Conservation (phyloP, 1,139 yeast species). For the Diutina sp. region DNA sequence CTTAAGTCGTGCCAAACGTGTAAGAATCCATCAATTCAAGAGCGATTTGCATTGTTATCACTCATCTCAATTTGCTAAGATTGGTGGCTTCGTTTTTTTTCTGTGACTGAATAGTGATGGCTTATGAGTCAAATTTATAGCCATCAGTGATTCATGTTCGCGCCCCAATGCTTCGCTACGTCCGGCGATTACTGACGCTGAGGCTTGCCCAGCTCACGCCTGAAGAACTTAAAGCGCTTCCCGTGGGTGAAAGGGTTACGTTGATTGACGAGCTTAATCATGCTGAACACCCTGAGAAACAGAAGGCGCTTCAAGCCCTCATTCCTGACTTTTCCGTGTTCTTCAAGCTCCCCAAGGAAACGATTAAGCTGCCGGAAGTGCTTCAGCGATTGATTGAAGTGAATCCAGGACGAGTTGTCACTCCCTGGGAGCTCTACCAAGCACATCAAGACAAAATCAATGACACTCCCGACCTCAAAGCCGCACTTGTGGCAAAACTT, state of each 20-base stretch:
- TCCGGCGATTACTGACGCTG: neutral
- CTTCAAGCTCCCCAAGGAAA: neutral
- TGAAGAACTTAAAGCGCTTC: neutral
- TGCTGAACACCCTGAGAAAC: neutral
- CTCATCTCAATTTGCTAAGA: no score
- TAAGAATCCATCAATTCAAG: no score
- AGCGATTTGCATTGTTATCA: no score
- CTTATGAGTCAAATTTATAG: neutral
- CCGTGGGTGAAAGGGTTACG: neutral
- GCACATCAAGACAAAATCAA: neutral
- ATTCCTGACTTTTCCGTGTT: conserved; percentile 1
- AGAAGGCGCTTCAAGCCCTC: neutral
- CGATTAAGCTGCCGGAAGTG: neutral
- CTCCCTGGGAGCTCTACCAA: neutral
- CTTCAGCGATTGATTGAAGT: neutral
- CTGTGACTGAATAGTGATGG: no score
- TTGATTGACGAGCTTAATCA: neutral
- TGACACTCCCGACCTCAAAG: neutral
- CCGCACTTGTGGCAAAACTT: neutral
- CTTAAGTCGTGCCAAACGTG: no score
- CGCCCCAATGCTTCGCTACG: neutral
- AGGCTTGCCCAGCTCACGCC: neutral
- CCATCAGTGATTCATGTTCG: neutral
- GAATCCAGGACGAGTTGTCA: neutral
- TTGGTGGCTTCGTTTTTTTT: no score